Conservation (phyloP, 768 basidiomycete genomes). For the Russula compacta region DNA sequence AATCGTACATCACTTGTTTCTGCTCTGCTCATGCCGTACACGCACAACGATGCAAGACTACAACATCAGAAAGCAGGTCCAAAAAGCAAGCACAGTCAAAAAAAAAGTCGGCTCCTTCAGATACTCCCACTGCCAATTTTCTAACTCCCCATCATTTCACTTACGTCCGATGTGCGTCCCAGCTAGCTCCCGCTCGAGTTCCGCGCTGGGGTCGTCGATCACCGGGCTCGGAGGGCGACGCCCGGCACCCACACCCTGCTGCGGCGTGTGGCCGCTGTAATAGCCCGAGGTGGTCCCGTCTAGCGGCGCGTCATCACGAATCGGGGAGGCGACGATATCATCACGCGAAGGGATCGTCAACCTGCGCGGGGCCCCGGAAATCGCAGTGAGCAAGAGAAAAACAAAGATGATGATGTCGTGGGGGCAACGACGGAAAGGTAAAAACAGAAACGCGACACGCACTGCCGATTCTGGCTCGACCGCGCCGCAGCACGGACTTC, state of each 20-base stretch:
- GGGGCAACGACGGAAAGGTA: not conserved
- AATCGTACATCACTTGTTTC: not conserved
- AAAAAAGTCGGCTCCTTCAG: not conserved
- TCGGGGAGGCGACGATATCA: slow-evolving; percentile 71
- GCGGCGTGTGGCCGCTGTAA: slow-evolving; percentile 32
- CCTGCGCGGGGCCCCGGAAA: slow-evolving; percentile 29
- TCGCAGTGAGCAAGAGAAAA: not conserved
- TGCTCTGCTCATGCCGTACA: not conserved
- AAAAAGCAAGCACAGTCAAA: not conserved
- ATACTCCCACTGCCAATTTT: not conserved
- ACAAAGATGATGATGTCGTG: not conserved
- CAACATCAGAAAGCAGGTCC: not conserved
- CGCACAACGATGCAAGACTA: not conserved
- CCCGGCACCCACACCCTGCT: slow-evolving; percentile 20
- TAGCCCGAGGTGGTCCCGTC: slow-evolving; percentile 66
- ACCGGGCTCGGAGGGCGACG: slow-evolving; percentile 54
- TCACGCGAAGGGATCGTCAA: slow-evolving; percentile 74
- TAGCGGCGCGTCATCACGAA: slow-evolving; percentile 48
- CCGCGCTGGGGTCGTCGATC: slow-evolving; percentile 79
- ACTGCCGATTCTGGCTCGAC: slow-evolving; percentile 69
- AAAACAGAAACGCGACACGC: slow-evolving; percentile 15
- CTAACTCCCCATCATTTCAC: not conserved
- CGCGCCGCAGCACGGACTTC: slow-evolving; percentile 75
- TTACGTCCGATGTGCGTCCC: slow-evolving; percentile 44
- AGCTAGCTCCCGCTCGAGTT: slow-evolving; percentile 80